Base-by-base conservation (phyloP, 2,329 filamentous ascomycete species). In the Fusarium albidum region DNA sequence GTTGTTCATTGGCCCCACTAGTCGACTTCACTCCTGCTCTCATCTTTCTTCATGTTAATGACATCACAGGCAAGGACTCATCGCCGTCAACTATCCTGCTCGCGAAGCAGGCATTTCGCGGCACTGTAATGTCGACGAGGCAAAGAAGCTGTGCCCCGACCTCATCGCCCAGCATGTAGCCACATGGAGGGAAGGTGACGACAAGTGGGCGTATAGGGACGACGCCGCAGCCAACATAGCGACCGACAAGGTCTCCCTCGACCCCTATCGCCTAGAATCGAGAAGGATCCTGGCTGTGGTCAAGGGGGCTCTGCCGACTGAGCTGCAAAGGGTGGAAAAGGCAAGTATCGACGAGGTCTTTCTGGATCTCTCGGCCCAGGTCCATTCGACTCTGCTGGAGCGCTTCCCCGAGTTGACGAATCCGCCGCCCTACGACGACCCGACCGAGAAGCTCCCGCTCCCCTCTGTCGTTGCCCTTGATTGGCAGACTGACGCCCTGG, bases 321-420 rank as follows among this genome's bases (percentile, higher is more conserved):
- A 83, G 35, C 71, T 86, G 56, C 90, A 92, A 69, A 86, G 82
- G 66, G 85, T 97, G 37, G 94, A 99, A 77, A 99, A 98, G 71
- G 95, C 94, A 14, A 89, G 92, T 68, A 90, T 98, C 49, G 95
- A 99, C 70, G 95, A 99, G 73, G 92, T 97, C 9, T 99, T 97
- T 69, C 77, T 98, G 55, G 95, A 99, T 73, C 75, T 99, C 42
- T 96, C 92, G 9, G 88, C 89, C 1, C 89, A 97, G 55, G 83
- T 97, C 4, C 90, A 96, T 71, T 81, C 81, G 3, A 79, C 90
- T 25, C 76, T 99, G 41, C 73, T 96, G 33, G 81, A 90, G 62
- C 79, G 90, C 44, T 96, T 92, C 71, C 86, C 91, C 0, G 88
- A 95, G 70, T 74, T 98, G 42, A 63, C 66, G 10, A 67, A 57